Conservation (phyloP, 75 land plant genomes). For the Isoetes taiwanensis region DNA sequence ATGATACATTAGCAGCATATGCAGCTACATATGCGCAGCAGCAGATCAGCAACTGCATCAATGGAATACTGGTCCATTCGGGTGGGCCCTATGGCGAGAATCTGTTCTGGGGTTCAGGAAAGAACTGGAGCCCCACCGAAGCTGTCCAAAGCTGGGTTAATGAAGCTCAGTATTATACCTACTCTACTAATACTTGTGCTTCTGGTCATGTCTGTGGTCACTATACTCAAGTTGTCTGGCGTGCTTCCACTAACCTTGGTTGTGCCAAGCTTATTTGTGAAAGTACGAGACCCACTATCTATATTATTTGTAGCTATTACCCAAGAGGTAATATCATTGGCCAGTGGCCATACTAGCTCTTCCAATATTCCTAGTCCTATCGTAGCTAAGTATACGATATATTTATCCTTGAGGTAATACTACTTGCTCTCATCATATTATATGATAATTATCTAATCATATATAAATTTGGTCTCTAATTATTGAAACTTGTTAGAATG, state of each 20-base stretch:
- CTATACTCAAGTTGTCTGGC: constrained; percentile 41
- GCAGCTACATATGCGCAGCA: constrained; percentile 21
- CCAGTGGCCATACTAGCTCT: constrained; percentile 20
- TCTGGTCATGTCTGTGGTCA: constrained; percentile 33
- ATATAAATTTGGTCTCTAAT: too few species aligned
- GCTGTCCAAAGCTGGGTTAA: constrained; percentile 35
- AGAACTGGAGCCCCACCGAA: constrained; percentile 11
- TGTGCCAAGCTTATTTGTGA: constrained; percentile 21
- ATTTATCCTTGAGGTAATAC: too few species aligned
- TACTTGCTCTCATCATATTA: too few species aligned
- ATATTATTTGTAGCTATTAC: constrained; percentile 26
- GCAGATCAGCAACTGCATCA: not conserved
- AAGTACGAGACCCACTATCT: not conserved
- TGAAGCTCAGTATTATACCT: constrained; percentile 30
- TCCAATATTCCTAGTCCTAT: too few species aligned
- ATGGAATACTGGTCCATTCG: constrained; percentile 31
- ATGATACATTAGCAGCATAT: constrained; percentile 15
- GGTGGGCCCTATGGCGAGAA: constrained; percentile 40
- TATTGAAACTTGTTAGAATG: too few species aligned
- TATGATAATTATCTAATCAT: too few species aligned
- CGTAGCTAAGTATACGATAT: too few species aligned
- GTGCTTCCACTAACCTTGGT: constrained; percentile 11
- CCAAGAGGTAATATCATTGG: constrained; percentile 32
- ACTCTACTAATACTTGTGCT: constrained; percentile 27
- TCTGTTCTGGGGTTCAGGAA: constrained; percentile 25